A percentile compares a stretch with the other conserved stretches of the same genome.
phyloP scores from a whole-genome alignment of 2,329 filamentous ascomycete species.

The Coniella vitis region DNA sequence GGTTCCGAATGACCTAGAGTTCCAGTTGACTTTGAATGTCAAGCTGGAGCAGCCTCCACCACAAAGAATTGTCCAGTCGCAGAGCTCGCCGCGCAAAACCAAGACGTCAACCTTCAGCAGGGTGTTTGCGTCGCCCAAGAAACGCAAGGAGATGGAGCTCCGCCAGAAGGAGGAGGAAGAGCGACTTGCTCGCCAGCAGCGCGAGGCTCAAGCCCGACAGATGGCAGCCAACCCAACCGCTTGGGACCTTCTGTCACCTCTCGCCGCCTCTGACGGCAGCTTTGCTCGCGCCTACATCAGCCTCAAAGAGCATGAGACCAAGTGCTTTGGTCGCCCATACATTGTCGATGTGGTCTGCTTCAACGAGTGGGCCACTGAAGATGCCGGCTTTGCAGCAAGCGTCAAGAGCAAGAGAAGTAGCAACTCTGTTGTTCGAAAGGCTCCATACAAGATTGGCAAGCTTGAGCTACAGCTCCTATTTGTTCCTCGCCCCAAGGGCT shows the following conservation, averaged over 20 bases:
- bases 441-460: slow-evolving; percentile 95
- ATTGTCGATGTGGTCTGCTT: slow-evolving; percentile 89
- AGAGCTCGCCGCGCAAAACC: slow-evolving; percentile 56
- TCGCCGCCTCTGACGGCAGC: slow-evolving; percentile 86
- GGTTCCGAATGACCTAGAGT: slow-evolving; percentile 95
- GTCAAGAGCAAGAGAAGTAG: slow-evolving; percentile 88
- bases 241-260: slow-evolving; percentile 79
- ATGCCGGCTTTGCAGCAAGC: slow-evolving; percentile 69
- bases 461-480: slow-evolving; percentile 90
- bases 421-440: slow-evolving; percentile 65
- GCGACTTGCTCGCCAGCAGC: slow-evolving; percentile 56
- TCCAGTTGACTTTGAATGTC: slow-evolving; percentile 93
- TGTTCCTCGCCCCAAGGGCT: slow-evolving; percentile 82
- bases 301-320: slow-evolving; percentile 82
- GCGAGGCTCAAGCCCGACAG: slow-evolving; percentile 58
- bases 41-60: slow-evolving; percentile 80
- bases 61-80: slow-evolving; percentile 44
- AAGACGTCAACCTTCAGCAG: slow-evolving; percentile 89
- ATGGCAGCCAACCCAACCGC: slow-evolving; percentile 60
- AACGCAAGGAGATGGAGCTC: slow-evolving; percentile 88
- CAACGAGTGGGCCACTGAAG: slow-evolving; percentile 97
- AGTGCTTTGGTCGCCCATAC: slow-evolving; percentile 82
- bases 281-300: slow-evolving; percentile 93
- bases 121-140: slow-evolving; percentile 90
- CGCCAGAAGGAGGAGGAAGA: slow-evolving; percentile 79